phyloP scores from a whole-genome alignment of 2,329 filamentous ascomycete genomes.

The Zalaria sp. region DNA sequence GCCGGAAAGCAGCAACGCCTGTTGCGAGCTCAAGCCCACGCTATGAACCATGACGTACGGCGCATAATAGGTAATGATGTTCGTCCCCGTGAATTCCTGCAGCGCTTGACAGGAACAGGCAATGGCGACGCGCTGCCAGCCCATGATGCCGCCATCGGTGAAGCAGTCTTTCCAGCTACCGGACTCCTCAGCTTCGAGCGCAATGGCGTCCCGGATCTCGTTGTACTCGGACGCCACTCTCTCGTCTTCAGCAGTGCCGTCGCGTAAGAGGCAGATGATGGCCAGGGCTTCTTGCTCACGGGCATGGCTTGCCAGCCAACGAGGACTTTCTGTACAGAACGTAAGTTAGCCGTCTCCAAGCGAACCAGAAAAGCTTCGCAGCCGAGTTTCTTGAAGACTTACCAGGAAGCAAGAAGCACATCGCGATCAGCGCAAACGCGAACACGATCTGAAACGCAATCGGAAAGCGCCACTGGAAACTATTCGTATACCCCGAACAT shows the following conservation, averaged over 20 bases:
- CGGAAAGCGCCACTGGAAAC: constrained; percentile 37
- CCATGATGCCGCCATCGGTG: constrained; percentile 5
- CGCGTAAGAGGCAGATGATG: constrained; percentile 38
- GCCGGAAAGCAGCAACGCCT: background rate
- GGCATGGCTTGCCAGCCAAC: constrained; percentile 30
- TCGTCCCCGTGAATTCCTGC: constrained; percentile 2
- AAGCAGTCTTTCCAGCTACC: constrained; percentile 11
- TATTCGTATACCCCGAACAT: constrained; percentile 39
- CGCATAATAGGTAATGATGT: constrained; percentile 3
- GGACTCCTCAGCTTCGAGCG: constrained; percentile 21
- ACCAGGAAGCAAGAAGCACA: constrained; percentile 29
- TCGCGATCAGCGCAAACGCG: constrained; percentile 31
- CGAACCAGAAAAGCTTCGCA: too few species aligned
- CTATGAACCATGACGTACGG: background rate
- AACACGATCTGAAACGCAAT: constrained; percentile 40
- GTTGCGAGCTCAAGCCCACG: background rate
- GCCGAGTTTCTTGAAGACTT: too few species aligned
- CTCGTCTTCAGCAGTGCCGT: constrained; percentile 32
- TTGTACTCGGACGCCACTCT: constrained; percentile 41
- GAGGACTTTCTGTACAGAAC: constrained; percentile 18
- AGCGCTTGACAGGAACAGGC: constrained; percentile 1
- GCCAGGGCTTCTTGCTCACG: constrained; percentile 32
- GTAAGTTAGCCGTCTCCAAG: too few species aligned
- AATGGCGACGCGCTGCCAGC: background rate
- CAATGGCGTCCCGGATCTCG: constrained; percentile 37